A percentile compares a stretch with the other conserved stretches of the same genome.
Conservation (phyloP, 2,329 filamentous ascomycete species). For the Ascochyta fabae region DNA sequence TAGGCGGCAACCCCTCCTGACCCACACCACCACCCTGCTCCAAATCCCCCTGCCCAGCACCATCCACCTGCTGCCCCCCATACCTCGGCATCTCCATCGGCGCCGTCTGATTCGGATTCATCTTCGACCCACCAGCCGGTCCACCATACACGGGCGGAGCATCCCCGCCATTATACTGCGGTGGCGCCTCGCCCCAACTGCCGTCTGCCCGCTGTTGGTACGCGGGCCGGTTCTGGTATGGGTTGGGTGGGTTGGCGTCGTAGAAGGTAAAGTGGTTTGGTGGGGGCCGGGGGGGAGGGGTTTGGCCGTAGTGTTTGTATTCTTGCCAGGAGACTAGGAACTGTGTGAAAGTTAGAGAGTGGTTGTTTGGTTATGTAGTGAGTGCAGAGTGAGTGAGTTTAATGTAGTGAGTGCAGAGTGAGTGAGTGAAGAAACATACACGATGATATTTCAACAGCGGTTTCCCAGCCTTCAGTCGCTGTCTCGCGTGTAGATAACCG, state of each 20-base stretch:
- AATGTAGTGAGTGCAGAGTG: too few relatives aligned
- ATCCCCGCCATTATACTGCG: slow-evolving; percentile 42
- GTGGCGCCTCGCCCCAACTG: slow-evolving; percentile 42
- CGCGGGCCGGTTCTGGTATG: slow-evolving; percentile 1
- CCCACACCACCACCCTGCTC: slow-evolving; percentile 16
- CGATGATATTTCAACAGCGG: slow-evolving; percentile 73
- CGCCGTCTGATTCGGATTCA: slow-evolving; percentile 31
- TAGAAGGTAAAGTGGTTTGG: slow-evolving; percentile 52
- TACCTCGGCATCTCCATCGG: slow-evolving; percentile 40
- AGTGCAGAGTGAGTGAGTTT: too few relatives aligned
- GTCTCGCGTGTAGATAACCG: slow-evolving; percentile 74
- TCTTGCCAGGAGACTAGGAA: slow-evolving; percentile 52
- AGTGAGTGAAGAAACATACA: slow-evolving; percentile 29
- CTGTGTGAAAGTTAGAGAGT: slow-evolving; percentile 22
- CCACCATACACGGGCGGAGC: slow-evolving; percentile 45
- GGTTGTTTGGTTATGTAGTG: too few relatives aligned
- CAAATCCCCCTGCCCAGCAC: slow-evolving; percentile 9
- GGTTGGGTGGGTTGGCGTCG: slow-evolving; percentile 14
- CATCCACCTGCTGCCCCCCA: background rate
- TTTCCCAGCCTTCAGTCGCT: slow-evolving; percentile 69
- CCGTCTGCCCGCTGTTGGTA: slow-evolving; percentile 40
- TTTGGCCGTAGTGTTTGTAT: slow-evolving; percentile 43
- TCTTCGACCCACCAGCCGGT: slow-evolving; percentile 42
- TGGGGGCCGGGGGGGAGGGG: slow-evolving; percentile 1
- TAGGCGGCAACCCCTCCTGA: slow-evolving; percentile 29